A percentile compares a stretch with the other conserved stretches of the same genome.
These are phyloP conservation scores for Tubosaeta sp. DNA, from an alignment of 768 basidiomycete genomes.

Conservation along the genomic window DNA sequence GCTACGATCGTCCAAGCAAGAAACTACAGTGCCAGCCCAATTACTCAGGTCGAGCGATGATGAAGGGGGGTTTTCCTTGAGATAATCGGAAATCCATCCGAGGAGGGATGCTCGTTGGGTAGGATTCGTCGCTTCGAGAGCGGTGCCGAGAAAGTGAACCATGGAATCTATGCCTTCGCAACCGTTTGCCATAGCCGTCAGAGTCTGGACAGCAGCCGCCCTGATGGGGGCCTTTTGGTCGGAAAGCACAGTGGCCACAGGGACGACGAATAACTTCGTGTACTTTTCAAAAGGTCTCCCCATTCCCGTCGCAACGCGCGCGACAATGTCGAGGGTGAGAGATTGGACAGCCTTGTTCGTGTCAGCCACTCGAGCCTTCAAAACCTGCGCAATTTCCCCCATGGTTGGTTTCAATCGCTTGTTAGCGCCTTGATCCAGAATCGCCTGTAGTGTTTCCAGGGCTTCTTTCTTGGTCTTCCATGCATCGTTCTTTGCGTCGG, in stretches of 20 bases:
- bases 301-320: constrained; percentile 90
- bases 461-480: constrained; percentile 99
- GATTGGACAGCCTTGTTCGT: constrained; percentile 93
- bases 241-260: constrained; percentile 79
- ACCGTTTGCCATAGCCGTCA: constrained; percentile 79
- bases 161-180: constrained; percentile 83
- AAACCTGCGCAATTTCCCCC: constrained; percentile 86
- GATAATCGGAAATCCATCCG: constrained; percentile 77
- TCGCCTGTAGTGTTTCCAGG: constrained; percentile 74
- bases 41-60: constrained; percentile 61
- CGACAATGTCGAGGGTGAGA: constrained; percentile 85
- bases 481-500: constrained; percentile 85
- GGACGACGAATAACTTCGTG: constrained; percentile 65
- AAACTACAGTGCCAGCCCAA: constrained; percentile 62
- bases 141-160: constrained; percentile 71
- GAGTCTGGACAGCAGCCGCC: constrained; percentile 66
- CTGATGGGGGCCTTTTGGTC: constrained; percentile 92
- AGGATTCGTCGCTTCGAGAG: constrained; percentile 84
- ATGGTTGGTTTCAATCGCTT: constrained; percentile 88
- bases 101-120: constrained; percentile 76
- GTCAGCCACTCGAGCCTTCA: constrained; percentile 87
- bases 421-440: constrained; percentile 87
- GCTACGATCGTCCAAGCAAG: constrained; percentile 86
- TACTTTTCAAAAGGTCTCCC: constrained; percentile 94
- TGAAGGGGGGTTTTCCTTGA: constrained; percentile 58